phyloP scores from a whole-genome alignment of 169 alveolate genomes.

The Plasmodium gaboni region DNA sequence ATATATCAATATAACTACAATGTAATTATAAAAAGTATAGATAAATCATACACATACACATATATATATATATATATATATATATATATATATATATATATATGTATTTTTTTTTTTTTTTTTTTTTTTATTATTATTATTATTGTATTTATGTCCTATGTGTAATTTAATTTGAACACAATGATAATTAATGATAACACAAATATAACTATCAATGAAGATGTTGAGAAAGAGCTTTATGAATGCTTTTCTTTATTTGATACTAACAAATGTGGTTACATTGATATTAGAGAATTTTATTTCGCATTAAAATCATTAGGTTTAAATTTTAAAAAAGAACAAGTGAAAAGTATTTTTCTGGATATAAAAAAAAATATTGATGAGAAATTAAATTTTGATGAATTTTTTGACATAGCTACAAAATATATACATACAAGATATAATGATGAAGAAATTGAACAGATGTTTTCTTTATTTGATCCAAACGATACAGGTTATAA shows the following conservation, averaged over 20 bases:
- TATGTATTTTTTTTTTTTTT: no score
- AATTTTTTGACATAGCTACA: slow-evolving; percentile 67
- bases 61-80: no score
- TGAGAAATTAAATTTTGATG: slow-evolving; percentile 68
- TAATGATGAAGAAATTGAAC: slow-evolving; percentile 61
- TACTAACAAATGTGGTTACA: slow-evolving; percentile 74
- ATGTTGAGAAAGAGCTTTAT: slow-evolving; percentile 56
- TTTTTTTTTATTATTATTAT: no score
- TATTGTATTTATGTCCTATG: neutral
- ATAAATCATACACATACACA: no score
- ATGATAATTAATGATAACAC: slow-evolving; percentile 28
- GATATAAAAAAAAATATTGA: slow-evolving; percentile 47
- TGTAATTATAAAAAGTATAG: no score
- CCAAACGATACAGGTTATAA: slow-evolving; percentile 71
- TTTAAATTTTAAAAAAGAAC: slow-evolving; percentile 71
- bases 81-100: no score
- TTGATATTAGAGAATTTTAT: slow-evolving; percentile 73
- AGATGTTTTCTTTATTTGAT: slow-evolving; percentile 56
- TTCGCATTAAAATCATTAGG: slow-evolving; percentile 72
- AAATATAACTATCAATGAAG: slow-evolving; percentile 42
- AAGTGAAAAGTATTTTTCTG: slow-evolving; percentile 53
- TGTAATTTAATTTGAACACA: neutral
- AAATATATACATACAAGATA: slow-evolving; percentile 66
- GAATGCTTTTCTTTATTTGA: slow-evolving; percentile 74
- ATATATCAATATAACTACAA: no score